These are phyloP conservation scores for Pseudogymnoascus destructans DNA, from an alignment of 2,329 filamentous ascomycete species.

Conservation along the genomic window DNA sequence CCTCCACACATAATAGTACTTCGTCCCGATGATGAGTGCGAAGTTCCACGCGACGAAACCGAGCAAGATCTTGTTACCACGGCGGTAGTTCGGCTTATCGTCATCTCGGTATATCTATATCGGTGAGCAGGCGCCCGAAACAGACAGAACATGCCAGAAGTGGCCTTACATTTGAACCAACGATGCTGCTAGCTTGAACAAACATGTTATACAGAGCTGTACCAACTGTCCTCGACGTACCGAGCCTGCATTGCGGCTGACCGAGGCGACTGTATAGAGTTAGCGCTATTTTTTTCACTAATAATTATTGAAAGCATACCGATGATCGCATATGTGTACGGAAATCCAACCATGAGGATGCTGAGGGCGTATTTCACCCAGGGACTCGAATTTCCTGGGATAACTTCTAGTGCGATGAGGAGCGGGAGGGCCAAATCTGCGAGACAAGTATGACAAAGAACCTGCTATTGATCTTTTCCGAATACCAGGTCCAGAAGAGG, in stretches of 20 bases:
- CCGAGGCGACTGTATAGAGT: slow-evolving; percentile 36
- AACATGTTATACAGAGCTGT: slow-evolving; percentile 49
- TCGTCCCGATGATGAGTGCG: slow-evolving; percentile 32
- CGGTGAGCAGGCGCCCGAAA: neutral
- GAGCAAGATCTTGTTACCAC: slow-evolving; percentile 43
- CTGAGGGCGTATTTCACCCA: slow-evolving; percentile 24
- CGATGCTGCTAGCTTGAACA: slow-evolving; percentile 33
- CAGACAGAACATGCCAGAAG: neutral
- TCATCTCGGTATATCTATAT: slow-evolving; percentile 30
- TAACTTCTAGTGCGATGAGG: slow-evolving; percentile 23
- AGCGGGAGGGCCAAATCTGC: slow-evolving; percentile 29
- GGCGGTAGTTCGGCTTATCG: slow-evolving; percentile 38
- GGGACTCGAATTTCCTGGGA: slow-evolving; percentile 15
- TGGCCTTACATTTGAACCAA: slow-evolving; percentile 20
- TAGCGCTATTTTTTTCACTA: slow-evolving; percentile 34
- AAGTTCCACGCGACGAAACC: slow-evolving; percentile 35
- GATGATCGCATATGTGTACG: slow-evolving; percentile 12
- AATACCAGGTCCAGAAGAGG: slow-evolving; percentile 34
- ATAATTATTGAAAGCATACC: slow-evolving; percentile 31
- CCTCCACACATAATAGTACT: slow-evolving; percentile 35
- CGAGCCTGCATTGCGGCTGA: slow-evolving; percentile 44
- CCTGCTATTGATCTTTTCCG: slow-evolving; percentile 29
- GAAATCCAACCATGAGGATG: slow-evolving; percentile 20
- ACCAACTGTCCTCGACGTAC: slow-evolving; percentile 50
- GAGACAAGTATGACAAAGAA: slow-evolving; percentile 25